A percentile compares a stretch with the other conserved stretches of the same genome.
phyloP scores from a whole-genome alignment of 345 rosid species.

The Nasturtium officinale region DNA sequence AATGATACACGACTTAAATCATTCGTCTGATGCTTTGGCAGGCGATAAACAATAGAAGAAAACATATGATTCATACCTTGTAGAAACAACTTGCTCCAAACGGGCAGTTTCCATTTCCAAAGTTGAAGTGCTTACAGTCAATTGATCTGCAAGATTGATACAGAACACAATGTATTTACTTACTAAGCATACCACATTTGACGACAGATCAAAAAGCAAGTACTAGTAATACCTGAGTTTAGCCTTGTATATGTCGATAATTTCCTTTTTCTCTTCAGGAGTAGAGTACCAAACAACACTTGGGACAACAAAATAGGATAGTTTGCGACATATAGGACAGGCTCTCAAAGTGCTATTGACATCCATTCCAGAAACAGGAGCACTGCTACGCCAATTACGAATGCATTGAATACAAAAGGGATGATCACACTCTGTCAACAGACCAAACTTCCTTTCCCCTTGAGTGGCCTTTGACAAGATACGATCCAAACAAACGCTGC shows the following conservation, averaged over 20 bases:
- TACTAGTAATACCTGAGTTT: constrained; percentile 64
- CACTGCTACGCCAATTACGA: constrained; percentile 85
- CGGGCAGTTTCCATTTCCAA: constrained; percentile 85
- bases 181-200: not conserved
- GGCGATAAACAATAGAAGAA: not conserved
- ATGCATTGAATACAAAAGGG: constrained; percentile 88
- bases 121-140: constrained; percentile 81
- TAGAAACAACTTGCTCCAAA: constrained; percentile 92
- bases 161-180: not conserved
- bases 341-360: constrained; percentile 78
- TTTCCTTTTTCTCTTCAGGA: constrained; percentile 79
- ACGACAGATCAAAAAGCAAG: not conserved
- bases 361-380: constrained; percentile 89
- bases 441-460: constrained; percentile 82
- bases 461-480: constrained; percentile 71
- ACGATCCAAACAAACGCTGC: constrained; percentile 81
- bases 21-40: not conserved
- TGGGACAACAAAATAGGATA: constrained; percentile 93
- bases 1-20: not conserved
- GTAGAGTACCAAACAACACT: constrained; percentile 90
- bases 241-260: constrained; percentile 76
- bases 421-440: constrained; percentile 84
- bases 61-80: constrained; percentile 51
- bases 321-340: constrained; percentile 92
- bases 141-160: constrained; percentile 48